Conservation (phyloP, 2,329 filamentous ascomycete species). For the Talaromyces sp. region DNA sequence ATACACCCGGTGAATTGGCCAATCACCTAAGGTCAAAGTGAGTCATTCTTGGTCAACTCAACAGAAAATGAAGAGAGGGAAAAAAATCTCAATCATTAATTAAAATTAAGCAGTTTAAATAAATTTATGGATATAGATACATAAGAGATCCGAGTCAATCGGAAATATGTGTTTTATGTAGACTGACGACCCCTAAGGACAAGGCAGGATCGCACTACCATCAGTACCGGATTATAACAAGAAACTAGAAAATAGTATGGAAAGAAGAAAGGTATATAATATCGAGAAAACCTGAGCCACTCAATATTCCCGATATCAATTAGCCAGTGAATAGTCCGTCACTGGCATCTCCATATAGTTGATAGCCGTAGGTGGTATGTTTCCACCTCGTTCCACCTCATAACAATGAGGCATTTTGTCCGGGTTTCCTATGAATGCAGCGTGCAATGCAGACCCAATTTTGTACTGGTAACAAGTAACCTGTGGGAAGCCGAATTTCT, state of each 20-base stretch:
- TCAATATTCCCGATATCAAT: neutral
- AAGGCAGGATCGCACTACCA: neutral
- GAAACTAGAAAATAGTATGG: neutral
- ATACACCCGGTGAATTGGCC: neutral
- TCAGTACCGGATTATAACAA: neutral
- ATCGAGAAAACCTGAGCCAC: too few relatives aligned
- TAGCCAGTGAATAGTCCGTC: neutral
- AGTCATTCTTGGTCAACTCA: slow-evolving; percentile 12
- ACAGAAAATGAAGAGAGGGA: neutral
- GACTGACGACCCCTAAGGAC: neutral
- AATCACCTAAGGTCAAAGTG: slow-evolving; percentile 4
- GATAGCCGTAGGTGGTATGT: neutral
- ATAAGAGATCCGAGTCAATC: neutral
- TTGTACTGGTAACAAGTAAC: neutral
- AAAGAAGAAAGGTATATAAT: neutral
- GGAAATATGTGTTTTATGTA: neutral
- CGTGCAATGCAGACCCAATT: neutral
- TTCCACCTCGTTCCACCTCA: neutral
- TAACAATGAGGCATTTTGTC: neutral
- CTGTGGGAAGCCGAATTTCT: neutral
- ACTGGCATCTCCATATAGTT: neutral
- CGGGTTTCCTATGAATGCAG: neutral
- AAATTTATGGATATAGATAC: neutral
- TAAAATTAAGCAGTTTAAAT: neutral
- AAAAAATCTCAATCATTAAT: neutral